Conservation (phyloP, 2,329 filamentous ascomycete species). For the Pseudogymnoascus sp. region DNA sequence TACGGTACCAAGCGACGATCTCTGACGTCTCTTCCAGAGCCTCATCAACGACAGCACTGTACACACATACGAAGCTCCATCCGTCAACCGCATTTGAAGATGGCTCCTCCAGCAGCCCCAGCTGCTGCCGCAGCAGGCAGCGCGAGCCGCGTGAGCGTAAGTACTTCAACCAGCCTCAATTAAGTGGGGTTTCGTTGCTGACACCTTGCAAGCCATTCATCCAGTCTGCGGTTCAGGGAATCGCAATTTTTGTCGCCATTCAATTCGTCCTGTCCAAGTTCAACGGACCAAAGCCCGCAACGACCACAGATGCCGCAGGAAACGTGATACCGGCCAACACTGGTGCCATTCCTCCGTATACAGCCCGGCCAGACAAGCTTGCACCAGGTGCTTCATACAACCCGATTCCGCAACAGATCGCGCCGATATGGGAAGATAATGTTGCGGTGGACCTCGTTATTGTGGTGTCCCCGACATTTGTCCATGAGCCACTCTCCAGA, state of each 20-base stretch:
- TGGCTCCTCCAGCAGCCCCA: conserved; percentile 26
- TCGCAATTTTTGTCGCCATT: conserved; percentile 47
- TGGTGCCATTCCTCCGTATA: conserved; percentile 54
- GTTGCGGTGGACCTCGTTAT: conserved; percentile 74
- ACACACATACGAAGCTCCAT: background rate
- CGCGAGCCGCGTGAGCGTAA: conserved; percentile 25
- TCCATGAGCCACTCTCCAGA: conserved; percentile 57
- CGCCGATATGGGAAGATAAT: conserved; percentile 80
- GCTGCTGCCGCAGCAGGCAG: conserved; percentile 22
- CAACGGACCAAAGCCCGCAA: conserved; percentile 37
- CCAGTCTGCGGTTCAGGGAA: conserved; percentile 38
- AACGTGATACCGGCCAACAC: conserved; percentile 44
- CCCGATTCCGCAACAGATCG: conserved; percentile 59
- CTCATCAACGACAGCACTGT: conserved; percentile 2
- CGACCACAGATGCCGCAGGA: conserved; percentile 44
- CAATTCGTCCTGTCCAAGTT: conserved; percentile 50
- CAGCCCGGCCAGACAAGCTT: conserved; percentile 51
- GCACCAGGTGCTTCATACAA: conserved; percentile 56
- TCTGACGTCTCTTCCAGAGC: background rate
- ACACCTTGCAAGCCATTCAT: conserved; percentile 21
- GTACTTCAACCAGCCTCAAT: conserved; percentile 1
- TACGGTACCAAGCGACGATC: background rate
- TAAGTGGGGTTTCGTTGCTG: conserved; percentile 12
- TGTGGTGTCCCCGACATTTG: conserved; percentile 70
- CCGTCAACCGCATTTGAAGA: conserved; percentile 16